Conservation (phyloP, 139 green algal species). For the Dunaliella primolecta region DNA sequence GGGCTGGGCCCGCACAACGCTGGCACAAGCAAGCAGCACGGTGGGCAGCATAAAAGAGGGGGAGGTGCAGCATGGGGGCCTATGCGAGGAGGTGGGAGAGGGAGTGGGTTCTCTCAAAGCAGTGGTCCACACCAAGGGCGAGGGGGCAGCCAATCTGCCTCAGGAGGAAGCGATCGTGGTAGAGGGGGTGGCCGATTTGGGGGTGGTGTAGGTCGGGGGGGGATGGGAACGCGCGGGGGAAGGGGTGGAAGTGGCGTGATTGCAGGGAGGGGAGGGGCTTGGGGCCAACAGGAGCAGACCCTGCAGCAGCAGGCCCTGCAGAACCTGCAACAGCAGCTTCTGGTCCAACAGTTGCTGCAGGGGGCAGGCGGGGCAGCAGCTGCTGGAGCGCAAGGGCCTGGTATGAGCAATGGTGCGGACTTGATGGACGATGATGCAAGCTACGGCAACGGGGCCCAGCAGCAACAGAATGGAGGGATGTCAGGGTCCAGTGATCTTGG, state of each 20-base stretch:
- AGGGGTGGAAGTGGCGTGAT: neutral
- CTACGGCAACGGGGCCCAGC: neutral
- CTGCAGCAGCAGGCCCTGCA: neutral
- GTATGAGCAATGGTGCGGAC: neutral
- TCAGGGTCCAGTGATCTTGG: neutral
- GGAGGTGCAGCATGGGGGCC: neutral
- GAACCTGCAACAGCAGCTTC: neutral
- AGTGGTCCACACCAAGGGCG: no score
- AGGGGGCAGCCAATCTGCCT: neutral
- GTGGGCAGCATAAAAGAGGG: neutral
- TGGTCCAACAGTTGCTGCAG: neutral
- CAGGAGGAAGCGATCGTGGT: neutral
- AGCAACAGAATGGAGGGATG: no score
- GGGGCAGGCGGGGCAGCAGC: neutral
- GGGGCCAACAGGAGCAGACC: neutral
- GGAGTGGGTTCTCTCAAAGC: neutral
- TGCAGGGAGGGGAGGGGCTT: neutral
- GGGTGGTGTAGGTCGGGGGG: neutral
- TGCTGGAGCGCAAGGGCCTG: neutral
- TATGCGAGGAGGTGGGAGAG: neutral
- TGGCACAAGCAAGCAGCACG: neutral
- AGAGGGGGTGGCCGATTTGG: neutral
- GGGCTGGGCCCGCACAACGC: no score
- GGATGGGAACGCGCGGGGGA: neutral
- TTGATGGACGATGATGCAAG: neutral